Evolutionary conservation across 768 basidiomycete species (phyloP), one percentile per base, ranked within the genome.

Genomic region (Cystofilobasidium bisporidii): DNA sequence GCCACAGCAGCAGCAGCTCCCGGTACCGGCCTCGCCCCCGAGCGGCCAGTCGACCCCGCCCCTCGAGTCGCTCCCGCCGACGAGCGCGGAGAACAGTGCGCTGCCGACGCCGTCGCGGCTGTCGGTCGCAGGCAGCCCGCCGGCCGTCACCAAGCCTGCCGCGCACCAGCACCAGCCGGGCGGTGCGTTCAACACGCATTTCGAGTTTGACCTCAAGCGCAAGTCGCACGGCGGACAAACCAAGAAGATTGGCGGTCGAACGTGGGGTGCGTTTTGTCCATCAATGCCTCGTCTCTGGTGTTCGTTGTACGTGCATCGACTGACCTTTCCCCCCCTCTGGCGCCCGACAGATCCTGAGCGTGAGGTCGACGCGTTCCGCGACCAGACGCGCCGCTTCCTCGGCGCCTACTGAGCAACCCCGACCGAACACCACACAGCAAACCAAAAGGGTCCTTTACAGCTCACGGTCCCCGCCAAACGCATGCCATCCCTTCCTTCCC

Each of bases 311-410:
- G 14, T 43, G 18, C 22, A 48, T n/a, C 47, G n/a, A 6, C n/a
- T 24, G 22, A 24, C 20, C 22, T 43, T 3, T 3, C 50, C 5
- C 22, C 50, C 17, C n/a, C 10, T 20, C 22, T 4, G 2, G 24
- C 50, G 24, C 8, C 24, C 22, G 4, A 24, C 53, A 56, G 53
- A 56, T 30, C 53, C 28, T 8, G 53, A 32, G 17, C 26, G 53
- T 18, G 53, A 56, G 28, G 30, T 56, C 30, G 53, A 56, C 53
- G 17, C 53, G 12, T 56, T 56, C 53, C 53, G 53, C 26, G 53
- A 56, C 28, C 18, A 18, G 15, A 56, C 26, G 15, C 26, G 53
- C 14, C 53, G 53, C 26, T 56, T 56, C 53, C 53, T 56, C 28
- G 53, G 53, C 53, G 53, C 53, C 9, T 30, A 48, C 22, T 48